Conservation (phyloP, 257 asterid species). For the Lycium barbarum region DNA sequence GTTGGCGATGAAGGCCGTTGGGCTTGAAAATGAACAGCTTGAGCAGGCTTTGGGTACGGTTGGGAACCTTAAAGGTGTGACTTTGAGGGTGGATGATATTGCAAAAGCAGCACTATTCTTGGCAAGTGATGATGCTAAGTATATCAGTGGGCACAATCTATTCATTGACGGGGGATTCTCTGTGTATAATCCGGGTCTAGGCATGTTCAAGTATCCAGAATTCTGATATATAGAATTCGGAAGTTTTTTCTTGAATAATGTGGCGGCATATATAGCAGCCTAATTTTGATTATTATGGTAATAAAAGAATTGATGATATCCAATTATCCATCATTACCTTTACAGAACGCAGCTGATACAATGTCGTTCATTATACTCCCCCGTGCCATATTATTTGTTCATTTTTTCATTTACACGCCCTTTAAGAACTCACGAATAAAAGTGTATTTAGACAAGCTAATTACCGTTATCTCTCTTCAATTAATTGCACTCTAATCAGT, state of each 20-base stretch:
- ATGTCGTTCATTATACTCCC: too few species aligned
- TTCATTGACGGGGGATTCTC: slow-evolving; percentile 63
- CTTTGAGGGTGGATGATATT: slow-evolving; percentile 46
- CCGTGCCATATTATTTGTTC: too few species aligned
- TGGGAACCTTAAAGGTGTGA: slow-evolving; percentile 50
- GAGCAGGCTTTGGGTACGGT: slow-evolving; percentile 28
- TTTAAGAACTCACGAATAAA: too few species aligned
- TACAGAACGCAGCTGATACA: too few species aligned
- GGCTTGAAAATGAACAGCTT: slow-evolving; percentile 41
- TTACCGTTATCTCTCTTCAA: too few species aligned
- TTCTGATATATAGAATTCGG: slow-evolving; percentile 19
- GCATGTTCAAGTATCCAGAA: slow-evolving; percentile 40
- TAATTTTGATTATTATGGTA: not conserved
- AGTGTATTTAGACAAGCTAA: too few species aligned
- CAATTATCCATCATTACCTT: not conserved
- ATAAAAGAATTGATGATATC: not conserved
- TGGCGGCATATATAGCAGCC: not conserved
- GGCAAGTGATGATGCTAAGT: slow-evolving; percentile 61
- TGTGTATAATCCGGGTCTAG: slow-evolving; percentile 38
- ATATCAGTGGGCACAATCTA: slow-evolving; percentile 63
- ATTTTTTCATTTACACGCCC: too few species aligned
- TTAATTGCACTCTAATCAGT: too few species aligned
- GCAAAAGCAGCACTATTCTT: slow-evolving; percentile 63
- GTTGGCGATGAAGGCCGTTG: slow-evolving; percentile 36
- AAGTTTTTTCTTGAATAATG: not conserved